A percentile compares a stretch with the other conserved stretches of the same genome.
Conservation (phyloP, 805 yeast species). For the Wickerhamiella azyma region DNA sequence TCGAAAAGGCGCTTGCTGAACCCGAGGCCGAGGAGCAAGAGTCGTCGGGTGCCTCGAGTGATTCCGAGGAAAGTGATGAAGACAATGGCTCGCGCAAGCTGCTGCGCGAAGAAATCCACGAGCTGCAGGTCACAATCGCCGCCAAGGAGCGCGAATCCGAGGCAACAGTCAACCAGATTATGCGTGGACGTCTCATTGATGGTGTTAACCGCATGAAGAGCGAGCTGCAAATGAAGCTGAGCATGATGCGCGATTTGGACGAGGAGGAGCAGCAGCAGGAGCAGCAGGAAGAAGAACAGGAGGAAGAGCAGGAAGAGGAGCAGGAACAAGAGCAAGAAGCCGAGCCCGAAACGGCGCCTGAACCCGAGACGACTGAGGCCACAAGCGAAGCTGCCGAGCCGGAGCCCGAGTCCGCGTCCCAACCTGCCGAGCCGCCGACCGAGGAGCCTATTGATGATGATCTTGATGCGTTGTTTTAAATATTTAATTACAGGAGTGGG, state of each 20-base stretch:
- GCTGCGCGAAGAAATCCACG: slow-evolving; percentile 72
- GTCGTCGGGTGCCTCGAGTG: slow-evolving; percentile 15
- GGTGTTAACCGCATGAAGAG: slow-evolving; percentile 64
- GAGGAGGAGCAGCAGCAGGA: slow-evolving; percentile 13
- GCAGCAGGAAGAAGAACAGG: slow-evolving; percentile 23
- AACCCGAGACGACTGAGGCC: background rate
- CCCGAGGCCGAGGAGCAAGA: slow-evolving; percentile 41
- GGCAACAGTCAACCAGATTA: slow-evolving; percentile 65
- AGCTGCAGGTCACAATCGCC: slow-evolving; percentile 61
- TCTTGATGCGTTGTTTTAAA: slow-evolving; percentile 9
- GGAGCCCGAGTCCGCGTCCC: slow-evolving; percentile 12
- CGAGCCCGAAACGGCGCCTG: background rate
- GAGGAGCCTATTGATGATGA: slow-evolving; percentile 6
- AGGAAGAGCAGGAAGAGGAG: slow-evolving; percentile 23
- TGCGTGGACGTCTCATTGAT: slow-evolving; percentile 74
- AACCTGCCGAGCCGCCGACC: slow-evolving; percentile 7
- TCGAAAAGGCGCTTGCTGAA: slow-evolving; percentile 30
- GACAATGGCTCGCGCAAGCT: slow-evolving; percentile 38
- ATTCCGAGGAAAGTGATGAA: slow-evolving; percentile 39
- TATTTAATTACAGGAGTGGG: background rate
- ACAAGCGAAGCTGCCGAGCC: slow-evolving; percentile 9
- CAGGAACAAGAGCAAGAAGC: slow-evolving; percentile 25
- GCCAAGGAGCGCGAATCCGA: slow-evolving; percentile 60
- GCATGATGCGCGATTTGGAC: slow-evolving; percentile 37
- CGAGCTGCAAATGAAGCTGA: slow-evolving; percentile 68